phyloP scores from a whole-genome alignment of 306 rosid species.

The Amphicarpaea edgeworthii region DNA sequence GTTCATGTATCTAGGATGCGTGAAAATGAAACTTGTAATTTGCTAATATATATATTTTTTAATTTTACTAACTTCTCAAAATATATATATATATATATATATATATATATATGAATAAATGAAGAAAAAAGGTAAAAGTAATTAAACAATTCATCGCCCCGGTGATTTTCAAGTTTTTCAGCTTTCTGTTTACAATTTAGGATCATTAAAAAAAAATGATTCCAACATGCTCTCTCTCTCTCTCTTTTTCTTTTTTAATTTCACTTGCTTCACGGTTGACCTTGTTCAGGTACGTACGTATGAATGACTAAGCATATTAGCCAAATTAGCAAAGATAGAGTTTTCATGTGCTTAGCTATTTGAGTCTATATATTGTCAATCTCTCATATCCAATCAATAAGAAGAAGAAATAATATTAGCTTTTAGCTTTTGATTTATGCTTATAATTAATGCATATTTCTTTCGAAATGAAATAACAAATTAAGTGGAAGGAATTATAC shows the following conservation, averaged over 20 bases:
- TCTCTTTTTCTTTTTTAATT: neutral
- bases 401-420: neutral
- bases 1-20: neutral
- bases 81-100: too few relatives aligned
- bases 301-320: neutral
- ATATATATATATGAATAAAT: too few relatives aligned
- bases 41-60: too few relatives aligned
- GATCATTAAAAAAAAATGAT: neutral
- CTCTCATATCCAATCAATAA: neutral
- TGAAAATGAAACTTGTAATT: neutral
- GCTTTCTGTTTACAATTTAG: neutral
- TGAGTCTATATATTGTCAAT: too few relatives aligned
- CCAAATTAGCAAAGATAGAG: neutral
- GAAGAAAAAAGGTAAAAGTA: too few relatives aligned
- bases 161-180: neutral
- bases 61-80: too few relatives aligned
- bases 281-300: neutral
- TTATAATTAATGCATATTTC: constrained; percentile 1
- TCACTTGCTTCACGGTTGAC: neutral
- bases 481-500: neutral
- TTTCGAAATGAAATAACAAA: neutral
- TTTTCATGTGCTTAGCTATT: neutral
- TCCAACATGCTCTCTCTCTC: neutral
- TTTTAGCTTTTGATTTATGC: neutral
- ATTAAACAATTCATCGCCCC: too few relatives aligned